Conservation (phyloP, 2,329 filamentous ascomycete species). For the Pyrenochaeta sp. region DNA sequence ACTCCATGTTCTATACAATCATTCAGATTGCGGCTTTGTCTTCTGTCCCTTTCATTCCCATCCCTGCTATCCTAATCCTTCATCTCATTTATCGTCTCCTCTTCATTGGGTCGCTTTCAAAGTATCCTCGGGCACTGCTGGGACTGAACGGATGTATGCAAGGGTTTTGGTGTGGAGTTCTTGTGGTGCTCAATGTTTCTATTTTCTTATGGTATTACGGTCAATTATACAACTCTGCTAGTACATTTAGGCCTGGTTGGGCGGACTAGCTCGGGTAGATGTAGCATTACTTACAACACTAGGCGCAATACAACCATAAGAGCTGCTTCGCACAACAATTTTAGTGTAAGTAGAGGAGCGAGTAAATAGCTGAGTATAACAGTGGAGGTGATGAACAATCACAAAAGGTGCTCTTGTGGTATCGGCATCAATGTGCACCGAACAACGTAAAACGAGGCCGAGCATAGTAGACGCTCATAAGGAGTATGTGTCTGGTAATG, state of each 20-base stretch:
- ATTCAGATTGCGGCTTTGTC: background rate
- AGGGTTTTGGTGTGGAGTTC: background rate
- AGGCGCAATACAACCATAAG: too few relatives aligned
- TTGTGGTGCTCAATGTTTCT: background rate
- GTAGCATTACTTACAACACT: too few relatives aligned
- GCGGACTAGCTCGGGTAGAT: background rate
- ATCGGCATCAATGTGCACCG: too few relatives aligned
- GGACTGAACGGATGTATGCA: background rate
- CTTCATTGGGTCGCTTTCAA: background rate
- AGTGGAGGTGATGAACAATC: too few relatives aligned
- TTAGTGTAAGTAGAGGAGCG: too few relatives aligned
- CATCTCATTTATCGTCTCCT: background rate
- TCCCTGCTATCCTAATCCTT: background rate
- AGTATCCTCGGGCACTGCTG: background rate
- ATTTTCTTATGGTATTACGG: background rate
- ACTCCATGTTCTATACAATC: too few relatives aligned
- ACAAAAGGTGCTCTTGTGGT: too few relatives aligned
- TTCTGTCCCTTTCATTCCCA: background rate
- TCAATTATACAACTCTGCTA: background rate
- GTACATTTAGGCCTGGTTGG: slow-evolving; percentile 2
- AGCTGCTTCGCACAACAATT: too few relatives aligned
- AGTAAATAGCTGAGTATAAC: too few relatives aligned
- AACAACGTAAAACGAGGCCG: too few relatives aligned
- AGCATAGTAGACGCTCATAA: too few relatives aligned
- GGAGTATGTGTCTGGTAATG: too few relatives aligned